Evolutionary conservation across 2,329 filamentous ascomycete species (phyloP).

Genomic region (Pseudonectria buxi): DNA sequence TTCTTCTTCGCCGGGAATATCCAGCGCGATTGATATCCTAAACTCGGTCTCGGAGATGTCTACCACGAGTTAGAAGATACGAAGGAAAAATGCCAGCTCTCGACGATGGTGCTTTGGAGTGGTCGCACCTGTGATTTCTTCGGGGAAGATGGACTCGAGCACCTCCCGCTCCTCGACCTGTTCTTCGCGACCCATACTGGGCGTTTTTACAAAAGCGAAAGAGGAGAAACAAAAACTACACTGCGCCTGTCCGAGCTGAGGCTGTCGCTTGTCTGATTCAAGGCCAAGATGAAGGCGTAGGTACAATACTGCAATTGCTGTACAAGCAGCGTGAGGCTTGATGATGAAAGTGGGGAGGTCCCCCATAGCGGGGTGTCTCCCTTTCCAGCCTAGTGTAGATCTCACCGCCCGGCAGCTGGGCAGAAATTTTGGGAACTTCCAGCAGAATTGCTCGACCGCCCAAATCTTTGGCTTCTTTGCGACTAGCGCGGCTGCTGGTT

Average conservation of each 20-base stretch:
- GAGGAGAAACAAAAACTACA: background rate
- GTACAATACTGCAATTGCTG: no score
- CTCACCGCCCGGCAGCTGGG: slow-evolving; percentile 32
- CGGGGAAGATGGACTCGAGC: slow-evolving; percentile 95
- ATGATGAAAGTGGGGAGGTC: slow-evolving; percentile 19
- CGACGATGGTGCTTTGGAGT: background rate
- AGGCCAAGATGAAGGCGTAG: no score
- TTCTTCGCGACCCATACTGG: slow-evolving; percentile 66
- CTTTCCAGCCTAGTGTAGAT: slow-evolving; percentile 14
- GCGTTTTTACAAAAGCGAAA: slow-evolving; percentile 3
- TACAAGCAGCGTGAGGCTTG: background rate
- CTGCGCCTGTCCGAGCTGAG: background rate
- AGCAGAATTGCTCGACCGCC: slow-evolving; percentile 8
- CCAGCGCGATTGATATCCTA: slow-evolving; percentile 78
- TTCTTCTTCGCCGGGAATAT: slow-evolving; percentile 61
- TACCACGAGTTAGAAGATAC: slow-evolving; percentile 28
- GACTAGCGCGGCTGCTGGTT: slow-evolving; percentile 6
- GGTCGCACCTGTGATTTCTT: slow-evolving; percentile 79
- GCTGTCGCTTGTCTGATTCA: no score
- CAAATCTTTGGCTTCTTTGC: background rate
- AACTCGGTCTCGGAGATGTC: slow-evolving; percentile 89
- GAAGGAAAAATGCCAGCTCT: background rate
- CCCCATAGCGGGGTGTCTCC: slow-evolving; percentile 21
- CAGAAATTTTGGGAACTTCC: slow-evolving; percentile 18
- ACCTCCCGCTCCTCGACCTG: slow-evolving; percentile 95